These are phyloP conservation scores for Cyclotella choctawhatcheeana DNA, from an alignment of 108 stramenopile genomes.

Conservation along the genomic window DNA sequence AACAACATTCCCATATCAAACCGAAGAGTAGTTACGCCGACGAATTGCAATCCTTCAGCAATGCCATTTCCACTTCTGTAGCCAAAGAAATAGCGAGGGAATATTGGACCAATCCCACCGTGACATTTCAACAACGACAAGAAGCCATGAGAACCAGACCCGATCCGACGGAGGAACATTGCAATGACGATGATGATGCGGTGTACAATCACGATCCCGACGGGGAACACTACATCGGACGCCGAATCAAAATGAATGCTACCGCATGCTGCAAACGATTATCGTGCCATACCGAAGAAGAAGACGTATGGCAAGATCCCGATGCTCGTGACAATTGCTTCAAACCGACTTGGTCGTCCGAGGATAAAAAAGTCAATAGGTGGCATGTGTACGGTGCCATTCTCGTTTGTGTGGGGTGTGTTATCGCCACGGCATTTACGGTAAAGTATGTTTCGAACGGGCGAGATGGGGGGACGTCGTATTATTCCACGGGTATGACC, in stretches of 20 bases:
- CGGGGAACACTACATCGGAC: constrained; percentile 18
- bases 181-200: no score
- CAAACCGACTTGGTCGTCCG: background rate
- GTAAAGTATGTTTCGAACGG: constrained; percentile 16
- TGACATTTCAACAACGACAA: background rate
- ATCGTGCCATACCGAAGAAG: background rate
- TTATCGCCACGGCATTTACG: constrained; percentile 11
- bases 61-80: background rate
- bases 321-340: background rate
- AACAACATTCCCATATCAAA: constrained; percentile 2
- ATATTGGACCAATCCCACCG: background rate
- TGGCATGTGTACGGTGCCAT: background rate
- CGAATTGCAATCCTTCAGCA: background rate
- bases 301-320: background rate
- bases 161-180: background rate
- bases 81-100: background rate
- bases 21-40: background rate
- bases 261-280: background rate
- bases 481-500: background rate
- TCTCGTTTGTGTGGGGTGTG: background rate
- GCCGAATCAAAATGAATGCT: background rate
- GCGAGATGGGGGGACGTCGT: background rate
- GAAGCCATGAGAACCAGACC: background rate
- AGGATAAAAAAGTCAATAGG: background rate
- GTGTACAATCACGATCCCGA: constrained; percentile 8